A percentile compares a stretch with the other conserved stretches of the same genome.
Evolutionary conservation across 129 eudicot species (phyloP).

Genomic region (Cynara cardunculus): DNA sequence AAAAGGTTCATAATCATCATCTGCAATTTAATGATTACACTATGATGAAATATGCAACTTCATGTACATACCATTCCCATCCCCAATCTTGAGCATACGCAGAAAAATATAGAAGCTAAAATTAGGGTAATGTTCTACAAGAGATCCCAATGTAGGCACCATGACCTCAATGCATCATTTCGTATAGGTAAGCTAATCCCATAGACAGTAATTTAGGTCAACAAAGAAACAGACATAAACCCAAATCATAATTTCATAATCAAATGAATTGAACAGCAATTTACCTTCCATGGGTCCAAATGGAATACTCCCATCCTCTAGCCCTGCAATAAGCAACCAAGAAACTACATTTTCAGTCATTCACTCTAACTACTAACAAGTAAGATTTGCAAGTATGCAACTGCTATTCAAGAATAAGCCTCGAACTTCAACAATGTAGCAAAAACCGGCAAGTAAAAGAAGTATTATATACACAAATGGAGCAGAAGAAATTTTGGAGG

Average conservation of each 20-base stretch:
- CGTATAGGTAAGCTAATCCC: neutral
- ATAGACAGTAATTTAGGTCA: conserved; percentile 5
- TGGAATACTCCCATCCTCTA: conserved; percentile 58
- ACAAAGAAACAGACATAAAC: conserved; percentile 11
- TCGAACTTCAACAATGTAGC: neutral
- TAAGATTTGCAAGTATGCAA: neutral
- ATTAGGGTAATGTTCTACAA: neutral
- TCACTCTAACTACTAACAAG: conserved; percentile 9
- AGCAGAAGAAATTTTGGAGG: neutral
- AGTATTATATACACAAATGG: neutral
- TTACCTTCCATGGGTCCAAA: conserved; percentile 79
- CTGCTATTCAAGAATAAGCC: neutral
- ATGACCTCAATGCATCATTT: neutral
- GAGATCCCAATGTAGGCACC: neutral
- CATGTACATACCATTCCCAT: neutral
- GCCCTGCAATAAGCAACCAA: conserved; percentile 48
- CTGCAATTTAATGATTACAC: neutral
- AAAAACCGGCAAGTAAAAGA: neutral
- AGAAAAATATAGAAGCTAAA: neutral
- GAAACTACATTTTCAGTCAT: conserved; percentile 17
- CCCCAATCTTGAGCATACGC: neutral
- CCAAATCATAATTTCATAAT: neutral
- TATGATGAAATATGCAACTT: neutral
- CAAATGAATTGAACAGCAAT: conserved; percentile 5
- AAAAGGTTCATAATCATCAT: conserved; percentile 1